phyloP scores from a whole-genome alignment of 208 protist species.

The Trypanosoma lewisi region DNA sequence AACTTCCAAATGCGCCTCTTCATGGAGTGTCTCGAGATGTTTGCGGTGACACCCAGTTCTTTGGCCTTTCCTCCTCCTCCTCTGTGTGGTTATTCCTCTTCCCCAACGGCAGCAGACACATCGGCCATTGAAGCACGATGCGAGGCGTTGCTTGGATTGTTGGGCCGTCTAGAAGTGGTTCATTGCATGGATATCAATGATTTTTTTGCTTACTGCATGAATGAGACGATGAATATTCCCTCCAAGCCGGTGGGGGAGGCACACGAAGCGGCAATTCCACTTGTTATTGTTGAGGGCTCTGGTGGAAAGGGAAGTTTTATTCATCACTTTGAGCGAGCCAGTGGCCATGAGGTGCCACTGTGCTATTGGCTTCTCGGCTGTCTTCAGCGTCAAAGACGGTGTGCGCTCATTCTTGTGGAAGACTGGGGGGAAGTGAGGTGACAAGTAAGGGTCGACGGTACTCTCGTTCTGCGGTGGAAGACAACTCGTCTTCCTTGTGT shows the following conservation, averaged over 20 bases:
- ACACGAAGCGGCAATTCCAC: slow-evolving; percentile 30
- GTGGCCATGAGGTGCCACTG: slow-evolving; percentile 41
- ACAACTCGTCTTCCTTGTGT: background rate
- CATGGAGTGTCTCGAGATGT: slow-evolving; percentile 38
- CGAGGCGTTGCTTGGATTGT: slow-evolving; percentile 27
- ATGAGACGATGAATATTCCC: background rate
- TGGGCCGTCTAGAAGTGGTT: slow-evolving; percentile 50
- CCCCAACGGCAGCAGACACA: background rate
- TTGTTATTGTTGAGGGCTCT: slow-evolving; percentile 53
- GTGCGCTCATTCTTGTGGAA: slow-evolving; percentile 66
- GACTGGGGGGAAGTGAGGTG: slow-evolving; percentile 7
- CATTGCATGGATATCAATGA: slow-evolving; percentile 39
- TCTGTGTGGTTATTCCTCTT: background rate
- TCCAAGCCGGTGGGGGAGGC: background rate
- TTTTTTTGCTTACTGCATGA: slow-evolving; percentile 22
- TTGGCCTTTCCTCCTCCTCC: background rate
- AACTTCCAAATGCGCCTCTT: slow-evolving; percentile 38
- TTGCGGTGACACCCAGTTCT: background rate
- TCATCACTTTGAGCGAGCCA: slow-evolving; percentile 56
- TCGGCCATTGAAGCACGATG: slow-evolving; percentile 21
- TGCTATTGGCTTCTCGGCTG: slow-evolving; percentile 47
- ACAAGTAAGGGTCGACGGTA: background rate
- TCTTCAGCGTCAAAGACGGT: slow-evolving; percentile 54
- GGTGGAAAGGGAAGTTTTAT: slow-evolving; percentile 38
- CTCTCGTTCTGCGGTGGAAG: background rate